A percentile compares a stretch with the other conserved stretches of the same genome.
Conservation (phyloP, 768 basidiomycete genomes). For the Peribolospora baueri region DNA sequence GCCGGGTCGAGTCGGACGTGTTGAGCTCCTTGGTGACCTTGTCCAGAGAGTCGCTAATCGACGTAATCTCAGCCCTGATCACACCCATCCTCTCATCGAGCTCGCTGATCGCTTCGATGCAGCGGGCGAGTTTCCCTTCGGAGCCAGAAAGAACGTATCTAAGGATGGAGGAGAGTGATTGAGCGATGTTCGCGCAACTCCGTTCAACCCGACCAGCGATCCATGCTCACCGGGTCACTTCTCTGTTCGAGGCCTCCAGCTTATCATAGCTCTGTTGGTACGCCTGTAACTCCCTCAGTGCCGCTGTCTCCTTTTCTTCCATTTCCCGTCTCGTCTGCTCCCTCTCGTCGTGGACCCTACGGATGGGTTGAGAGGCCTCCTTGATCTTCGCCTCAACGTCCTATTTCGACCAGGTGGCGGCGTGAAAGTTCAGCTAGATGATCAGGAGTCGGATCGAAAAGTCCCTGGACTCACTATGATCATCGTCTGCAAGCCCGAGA, state of each 20-base stretch:
- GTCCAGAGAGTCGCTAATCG: constrained; percentile 7
- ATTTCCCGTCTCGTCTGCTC: constrained; percentile 4
- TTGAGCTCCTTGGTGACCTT: constrained; percentile 23
- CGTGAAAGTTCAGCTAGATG: too few relatives aligned
- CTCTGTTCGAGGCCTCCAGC: constrained; percentile 6
- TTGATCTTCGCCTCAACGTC: constrained; percentile 9
- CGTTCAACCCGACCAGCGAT: not conserved
- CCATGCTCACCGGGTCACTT: constrained; percentile 2
- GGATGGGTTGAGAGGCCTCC: constrained; percentile 9
- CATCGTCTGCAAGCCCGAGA: constrained; percentile 45
- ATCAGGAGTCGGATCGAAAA: not conserved
- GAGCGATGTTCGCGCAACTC: not conserved
- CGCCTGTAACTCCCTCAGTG: constrained; percentile 1
- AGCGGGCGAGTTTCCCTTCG: constrained; percentile 1
- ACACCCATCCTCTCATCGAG: constrained; percentile 4
- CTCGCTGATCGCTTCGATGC: constrained; percentile 8
- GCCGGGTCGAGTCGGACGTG: constrained; percentile 33
- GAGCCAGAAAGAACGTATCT: constrained; percentile 3
- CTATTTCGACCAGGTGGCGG: constrained; percentile 5
- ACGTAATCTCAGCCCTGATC: constrained; percentile 5
- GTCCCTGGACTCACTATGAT: constrained; percentile 25
- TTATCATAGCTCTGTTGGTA: constrained; percentile 7
- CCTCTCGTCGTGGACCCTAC: constrained; percentile 10
- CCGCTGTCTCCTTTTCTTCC: constrained; percentile 3
- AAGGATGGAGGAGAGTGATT: not conserved